Evolutionary conservation across 345 rosid species (phyloP), one percentile per base, ranked within the genome.

Genomic region (Dovyalis caffra): DNA sequence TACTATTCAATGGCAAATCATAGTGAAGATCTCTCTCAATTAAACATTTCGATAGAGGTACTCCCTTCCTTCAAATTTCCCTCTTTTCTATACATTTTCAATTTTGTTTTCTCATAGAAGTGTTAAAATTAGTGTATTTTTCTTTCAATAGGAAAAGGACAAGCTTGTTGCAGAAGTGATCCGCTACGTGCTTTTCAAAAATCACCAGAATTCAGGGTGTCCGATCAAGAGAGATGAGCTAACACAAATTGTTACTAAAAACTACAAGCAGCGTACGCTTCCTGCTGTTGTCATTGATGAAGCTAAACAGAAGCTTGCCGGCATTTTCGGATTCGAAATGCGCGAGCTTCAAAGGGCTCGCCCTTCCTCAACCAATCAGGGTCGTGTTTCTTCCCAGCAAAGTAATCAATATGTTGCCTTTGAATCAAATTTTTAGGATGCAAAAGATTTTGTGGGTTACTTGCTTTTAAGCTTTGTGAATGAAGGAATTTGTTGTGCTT

Each of bases 181-280:
- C 8, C 92, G 99, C 64, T 87, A 87, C 70, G 71, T 90, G 76
- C 85, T 95, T 18, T 95, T 95, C 78, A 95, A 88, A 78, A 86
- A 88, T 1, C 93, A 91, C 69, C 94, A 91, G 70, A 91, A 78
- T 80, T 85, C 90, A 12, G 98, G 99, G 4, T 89, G 93, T 68
- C 97, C 97, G 2, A 86, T 95, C 53, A 93, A 89, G 83, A 80
- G 99, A 60, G 99, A 93, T 47, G 99, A 95, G 56, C 88, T 95
- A 73, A 87, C 92, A 74, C 99, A 91, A 74, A 81, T 93, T 21
- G 90, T 93, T 37, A 93, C 94, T 23, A 91, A 79, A 82, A 93
- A 87, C 77, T 91, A 95, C 66, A 85, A 75, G 12, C 89, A 88
- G 73, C 94, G 97, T 2, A 67, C 61, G 18, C 87, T 95, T 58